These are phyloP conservation scores for Leptodermis oblonga DNA, from an alignment of 257 asterid species.

Conservation along the genomic window DNA sequence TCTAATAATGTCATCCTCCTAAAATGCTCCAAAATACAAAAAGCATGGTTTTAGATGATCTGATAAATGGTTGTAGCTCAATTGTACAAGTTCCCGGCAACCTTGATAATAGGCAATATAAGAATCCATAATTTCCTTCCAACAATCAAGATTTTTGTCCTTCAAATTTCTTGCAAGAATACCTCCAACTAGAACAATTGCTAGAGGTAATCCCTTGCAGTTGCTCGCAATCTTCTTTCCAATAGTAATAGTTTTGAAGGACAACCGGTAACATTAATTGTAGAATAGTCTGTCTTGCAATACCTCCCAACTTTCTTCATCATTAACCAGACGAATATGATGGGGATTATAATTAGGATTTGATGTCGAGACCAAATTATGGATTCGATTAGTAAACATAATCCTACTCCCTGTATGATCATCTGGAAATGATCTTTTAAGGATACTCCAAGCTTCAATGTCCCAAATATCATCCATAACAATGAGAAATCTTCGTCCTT, in stretches of 20 bases:
- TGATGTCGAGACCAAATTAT: slow-evolving; percentile 1
- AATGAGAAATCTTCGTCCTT: too few species aligned
- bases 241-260: background rate
- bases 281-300: background rate
- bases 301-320: slow-evolving; percentile 19
- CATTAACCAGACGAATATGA: background rate
- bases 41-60: slow-evolving; percentile 14
- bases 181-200: slow-evolving; percentile 13
- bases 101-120: background rate
- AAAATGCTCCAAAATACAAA: slow-evolving; percentile 17
- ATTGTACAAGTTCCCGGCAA: background rate
- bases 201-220: slow-evolving; percentile 17
- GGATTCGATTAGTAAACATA: slow-evolving; percentile 11
- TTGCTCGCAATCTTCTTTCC: slow-evolving; percentile 10
- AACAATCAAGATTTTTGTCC: background rate
- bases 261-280: background rate
- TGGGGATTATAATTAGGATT: background rate
- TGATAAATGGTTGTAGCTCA: slow-evolving; percentile 16
- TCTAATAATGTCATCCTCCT: background rate
- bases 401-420: slow-evolving; percentile 13
- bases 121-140: slow-evolving; percentile 2
- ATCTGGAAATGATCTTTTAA: slow-evolving; percentile 5
- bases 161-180: slow-evolving; percentile 6
- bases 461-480: too few species aligned
- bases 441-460: too few species aligned